Evolutionary conservation across 345 rosid species (phyloP).

Genomic region (Trapa incisa): DNA sequence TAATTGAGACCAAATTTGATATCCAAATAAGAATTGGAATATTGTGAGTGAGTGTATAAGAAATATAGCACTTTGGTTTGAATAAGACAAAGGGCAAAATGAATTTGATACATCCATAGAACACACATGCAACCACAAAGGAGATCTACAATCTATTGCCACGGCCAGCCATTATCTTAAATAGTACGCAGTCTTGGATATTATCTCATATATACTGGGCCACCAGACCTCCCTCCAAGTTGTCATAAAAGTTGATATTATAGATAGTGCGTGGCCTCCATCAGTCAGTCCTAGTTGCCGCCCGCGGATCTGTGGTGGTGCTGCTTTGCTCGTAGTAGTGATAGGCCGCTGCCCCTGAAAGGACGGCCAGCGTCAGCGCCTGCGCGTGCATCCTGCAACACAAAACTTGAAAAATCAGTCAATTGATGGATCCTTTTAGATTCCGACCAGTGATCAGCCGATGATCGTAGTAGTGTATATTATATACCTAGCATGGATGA

Average conservation of each 20-base stretch:
- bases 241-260: background rate
- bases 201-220: background rate
- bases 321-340: slow-evolving; percentile 27
- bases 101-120: background rate
- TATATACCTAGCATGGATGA: slow-evolving; percentile 53
- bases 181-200: background rate
- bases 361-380: slow-evolving; percentile 54
- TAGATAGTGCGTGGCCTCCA: no score
- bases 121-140: background rate
- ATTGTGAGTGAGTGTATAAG: no score
- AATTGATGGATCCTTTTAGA: background rate
- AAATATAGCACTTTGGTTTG: no score
- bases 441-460: no score
- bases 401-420: background rate
- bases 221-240: background rate
- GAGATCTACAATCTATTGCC: background rate
- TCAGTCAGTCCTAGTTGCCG: background rate
- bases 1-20: no score
- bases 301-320: slow-evolving; percentile 10
- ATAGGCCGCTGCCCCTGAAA: slow-evolving; percentile 62
- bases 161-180: no score
- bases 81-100: no score
- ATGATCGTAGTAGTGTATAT: no score
- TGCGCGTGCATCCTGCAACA: slow-evolving; percentile 57
- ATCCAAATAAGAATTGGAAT: no score